Base-by-base conservation (phyloP, 805 yeast species). In the Zygotorulaspora danielsina region DNA sequence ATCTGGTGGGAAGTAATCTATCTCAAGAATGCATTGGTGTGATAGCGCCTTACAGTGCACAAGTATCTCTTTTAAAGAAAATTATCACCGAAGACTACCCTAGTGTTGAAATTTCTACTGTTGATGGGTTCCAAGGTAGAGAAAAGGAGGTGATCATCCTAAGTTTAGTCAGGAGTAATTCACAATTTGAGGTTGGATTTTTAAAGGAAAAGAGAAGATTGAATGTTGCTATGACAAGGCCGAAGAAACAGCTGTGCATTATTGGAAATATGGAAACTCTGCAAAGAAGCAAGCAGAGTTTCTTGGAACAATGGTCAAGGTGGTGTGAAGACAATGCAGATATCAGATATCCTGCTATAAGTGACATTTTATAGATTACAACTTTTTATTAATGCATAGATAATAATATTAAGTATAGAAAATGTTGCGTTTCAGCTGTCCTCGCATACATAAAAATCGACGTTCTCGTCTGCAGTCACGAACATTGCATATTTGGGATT, bases 81-180 rank as follows among this genome's bases (percentile, higher is more conserved):
- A 39, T 68, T 8, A 46, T 83, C 1, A 65, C 68, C 21, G 58
- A 57, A 3, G 36, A 46, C 13, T 65, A 64, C 34, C 70, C 73
- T 0, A 55, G 45, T 2, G 65, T 90, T 5, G 97, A 90, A 55
- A 75, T 89, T 0, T 78, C 95, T 4, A 86, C 97, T 0, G 90
- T 90, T 4, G 98, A 90, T 64, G 97, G 97, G 1, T 93, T 90
- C 54, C 98, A 90, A 66, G 98, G 98, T 1, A 69, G 97, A 45
- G 98, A 90, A 56, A 93, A 90, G 59, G 94, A 89, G 51, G 81
- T 79, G 0, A 87, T 90, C 5, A 71, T 90, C 1, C 64, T 93
- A 9, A 73, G 93, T 2, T 61, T 90, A 38, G 97, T 90, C 2
- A 70, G 98, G 47, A 81, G 93, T 27, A 90, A 90, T 58, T 80